These are phyloP conservation scores for Xylaria sp. DNA, from an alignment of 2,329 filamentous ascomycete species.

Conservation along the genomic window DNA sequence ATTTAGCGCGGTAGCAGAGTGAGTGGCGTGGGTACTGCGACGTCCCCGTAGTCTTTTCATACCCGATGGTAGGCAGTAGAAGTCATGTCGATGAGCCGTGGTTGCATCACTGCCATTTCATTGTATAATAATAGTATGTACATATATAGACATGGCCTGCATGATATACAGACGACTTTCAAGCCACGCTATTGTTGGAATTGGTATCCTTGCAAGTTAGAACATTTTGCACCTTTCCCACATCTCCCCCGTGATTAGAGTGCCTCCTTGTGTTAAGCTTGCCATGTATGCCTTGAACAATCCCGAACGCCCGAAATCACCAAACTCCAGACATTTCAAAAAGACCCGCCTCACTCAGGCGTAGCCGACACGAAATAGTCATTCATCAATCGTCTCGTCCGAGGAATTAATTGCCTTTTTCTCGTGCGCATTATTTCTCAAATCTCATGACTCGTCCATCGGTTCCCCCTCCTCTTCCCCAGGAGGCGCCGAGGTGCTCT, in stretches of 20 bases:
- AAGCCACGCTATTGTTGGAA: slow-evolving; percentile 3
- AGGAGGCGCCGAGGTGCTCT: neutral
- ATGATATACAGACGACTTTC: neutral
- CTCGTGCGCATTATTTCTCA: neutral
- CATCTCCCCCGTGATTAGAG: neutral
- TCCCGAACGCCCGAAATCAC: slow-evolving; percentile 24
- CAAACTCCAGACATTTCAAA: slow-evolving; percentile 15
- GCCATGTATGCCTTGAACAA: neutral
- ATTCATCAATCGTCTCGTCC: slow-evolving; percentile 24
- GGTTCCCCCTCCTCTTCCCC: slow-evolving; percentile 28
- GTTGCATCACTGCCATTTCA: slow-evolving; percentile 3
- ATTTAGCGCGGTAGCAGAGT: neutral
- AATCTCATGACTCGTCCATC: slow-evolving; percentile 48
- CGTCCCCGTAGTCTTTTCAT: neutral
- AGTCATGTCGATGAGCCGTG: neutral
- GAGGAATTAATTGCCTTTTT: neutral
- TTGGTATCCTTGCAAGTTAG: slow-evolving; percentile 3
- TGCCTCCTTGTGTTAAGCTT: neutral
- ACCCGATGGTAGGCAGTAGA: neutral
- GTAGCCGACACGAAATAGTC: neutral
- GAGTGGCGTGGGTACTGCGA: neutral
- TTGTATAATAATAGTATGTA: slow-evolving; percentile 30
- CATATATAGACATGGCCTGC: slow-evolving; percentile 18
- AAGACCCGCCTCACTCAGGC: neutral
- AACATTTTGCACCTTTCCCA: slow-evolving; percentile 3